Evolutionary conservation across 73 alveolate species (phyloP).

Genomic region (Tetrahymena borealis): DNA sequence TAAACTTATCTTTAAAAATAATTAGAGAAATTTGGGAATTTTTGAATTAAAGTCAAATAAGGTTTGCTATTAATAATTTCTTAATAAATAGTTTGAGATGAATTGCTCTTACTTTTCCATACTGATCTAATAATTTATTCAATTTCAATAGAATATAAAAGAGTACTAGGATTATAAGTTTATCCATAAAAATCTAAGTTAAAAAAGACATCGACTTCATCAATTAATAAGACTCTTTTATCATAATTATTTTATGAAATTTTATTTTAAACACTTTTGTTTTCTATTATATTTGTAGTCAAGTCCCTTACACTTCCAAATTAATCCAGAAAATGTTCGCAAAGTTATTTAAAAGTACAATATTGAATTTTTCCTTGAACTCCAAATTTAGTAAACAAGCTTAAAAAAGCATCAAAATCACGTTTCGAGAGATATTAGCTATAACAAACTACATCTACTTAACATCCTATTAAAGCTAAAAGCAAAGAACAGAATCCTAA

Average conservation of each 20-base stretch:
- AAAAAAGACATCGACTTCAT: neutral
- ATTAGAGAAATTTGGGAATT: neutral
- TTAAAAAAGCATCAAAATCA: neutral
- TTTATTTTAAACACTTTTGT: neutral
- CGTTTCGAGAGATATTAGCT: neutral
- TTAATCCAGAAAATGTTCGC: neutral
- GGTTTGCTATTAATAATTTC: neutral
- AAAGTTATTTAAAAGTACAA: neutral
- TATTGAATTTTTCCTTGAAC: neutral
- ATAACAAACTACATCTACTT: neutral
- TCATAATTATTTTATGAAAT: neutral
- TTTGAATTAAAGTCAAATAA: neutral
- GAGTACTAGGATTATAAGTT: neutral
- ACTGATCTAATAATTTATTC: neutral
- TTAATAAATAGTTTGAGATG: neutral
- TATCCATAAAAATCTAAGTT: neutral
- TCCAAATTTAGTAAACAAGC: neutral
- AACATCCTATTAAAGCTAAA: neutral
- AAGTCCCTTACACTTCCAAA: neutral
- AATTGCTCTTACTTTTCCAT: neutral
- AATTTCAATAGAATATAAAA: neutral
- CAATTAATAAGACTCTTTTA: neutral
- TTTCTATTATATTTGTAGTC: neutral
- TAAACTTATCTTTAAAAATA: neutral
- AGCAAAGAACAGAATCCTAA: neutral